A percentile compares a stretch with the other conserved stretches of the same genome.
These are phyloP conservation scores for Gamsiella multidivaricata DNA, from an alignment of 192 early-diverging fungal species.

Conservation along the genomic window DNA sequence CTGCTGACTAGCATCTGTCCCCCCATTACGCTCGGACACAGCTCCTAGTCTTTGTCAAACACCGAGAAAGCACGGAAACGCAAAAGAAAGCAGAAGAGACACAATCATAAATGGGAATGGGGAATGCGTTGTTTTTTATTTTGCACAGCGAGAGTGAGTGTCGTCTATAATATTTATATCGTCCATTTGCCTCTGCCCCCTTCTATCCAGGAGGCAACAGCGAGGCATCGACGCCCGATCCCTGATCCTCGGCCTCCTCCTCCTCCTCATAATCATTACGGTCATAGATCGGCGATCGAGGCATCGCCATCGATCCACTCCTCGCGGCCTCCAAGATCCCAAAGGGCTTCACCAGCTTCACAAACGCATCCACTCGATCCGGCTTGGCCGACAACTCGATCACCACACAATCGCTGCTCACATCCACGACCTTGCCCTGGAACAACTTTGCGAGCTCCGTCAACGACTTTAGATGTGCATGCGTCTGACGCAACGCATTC, in stretches of 20 bases:
- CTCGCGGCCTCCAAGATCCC: slow-evolving; percentile 95
- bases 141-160: too few relatives aligned
- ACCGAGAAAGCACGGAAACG: too few relatives aligned
- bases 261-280: slow-evolving; percentile 75
- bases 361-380: slow-evolving; percentile 87
- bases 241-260: slow-evolving; percentile 67
- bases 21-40: too few relatives aligned
- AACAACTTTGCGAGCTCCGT: slow-evolving; percentile 87
- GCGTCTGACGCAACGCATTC: slow-evolving; percentile 61
- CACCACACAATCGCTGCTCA: slow-evolving; percentile 84
- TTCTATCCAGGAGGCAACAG: slow-evolving; percentile 92
- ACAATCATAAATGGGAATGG: too few relatives aligned
- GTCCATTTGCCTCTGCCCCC: too few relatives aligned
- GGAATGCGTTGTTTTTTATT: too few relatives aligned
- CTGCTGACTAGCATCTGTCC: too few relatives aligned
- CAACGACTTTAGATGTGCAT: slow-evolving; percentile 79
- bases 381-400: slow-evolving; percentile 92
- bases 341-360: slow-evolving; percentile 93
- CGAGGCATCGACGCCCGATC: slow-evolving; percentile 83
- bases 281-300: slow-evolving; percentile 86
- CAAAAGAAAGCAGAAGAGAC: too few relatives aligned
- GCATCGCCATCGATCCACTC: slow-evolving; percentile 97
- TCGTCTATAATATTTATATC: too few relatives aligned
- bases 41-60: too few relatives aligned
- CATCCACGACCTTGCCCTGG: slow-evolving; percentile 88